Percentiles rank a stretch among this genome's conserved stretches.
phyloP scores from a whole-genome alignment of 2,329 filamentous ascomycete species.

The Elsinoe ampelina region DNA sequence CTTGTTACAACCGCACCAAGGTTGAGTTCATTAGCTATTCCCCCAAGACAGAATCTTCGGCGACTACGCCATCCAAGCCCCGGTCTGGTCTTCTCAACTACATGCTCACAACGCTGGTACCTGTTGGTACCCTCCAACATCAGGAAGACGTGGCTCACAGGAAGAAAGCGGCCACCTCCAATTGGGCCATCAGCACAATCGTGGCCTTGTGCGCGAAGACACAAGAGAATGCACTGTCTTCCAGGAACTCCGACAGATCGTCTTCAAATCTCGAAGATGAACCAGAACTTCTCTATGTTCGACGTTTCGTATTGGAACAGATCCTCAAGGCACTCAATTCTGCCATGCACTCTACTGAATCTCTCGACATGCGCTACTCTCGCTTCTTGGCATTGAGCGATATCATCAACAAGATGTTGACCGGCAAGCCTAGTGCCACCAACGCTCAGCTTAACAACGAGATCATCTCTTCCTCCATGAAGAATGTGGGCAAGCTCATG shows the following conservation, averaged over 20 bases:
- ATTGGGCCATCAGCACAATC: conserved; percentile 76
- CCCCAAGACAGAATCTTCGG: conserved; percentile 73
- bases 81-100: conserved; percentile 90
- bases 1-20: conserved; percentile 89
- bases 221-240: conserved; percentile 51
- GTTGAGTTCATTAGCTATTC: conserved; percentile 99
- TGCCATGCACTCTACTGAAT: conserved; percentile 66
- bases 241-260: conserved; percentile 34
- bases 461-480: conserved; percentile 47
- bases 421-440: conserved; percentile 60
- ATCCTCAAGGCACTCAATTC: conserved; percentile 87
- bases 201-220: conserved; percentile 84
- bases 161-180: conserved; percentile 77
- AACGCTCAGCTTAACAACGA: conserved; percentile 16
- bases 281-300: conserved; percentile 78
- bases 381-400: conserved; percentile 81
- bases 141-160: conserved; percentile 67
- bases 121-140: conserved; percentile 56
- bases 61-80: conserved; percentile 85
- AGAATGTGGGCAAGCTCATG: conserved; percentile 87
- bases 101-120: conserved; percentile 69
- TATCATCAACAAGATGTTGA: conserved; percentile 86
- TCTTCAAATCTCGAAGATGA: conserved; percentile 61
- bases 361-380: conserved; percentile 76
- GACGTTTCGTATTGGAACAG: conserved; percentile 90